Percentiles rank a stretch among this genome's conserved stretches.
Evolutionary conservation across 106 monocot genomes (phyloP).

Genomic region (Phalaenopsis aphrodite): DNA sequence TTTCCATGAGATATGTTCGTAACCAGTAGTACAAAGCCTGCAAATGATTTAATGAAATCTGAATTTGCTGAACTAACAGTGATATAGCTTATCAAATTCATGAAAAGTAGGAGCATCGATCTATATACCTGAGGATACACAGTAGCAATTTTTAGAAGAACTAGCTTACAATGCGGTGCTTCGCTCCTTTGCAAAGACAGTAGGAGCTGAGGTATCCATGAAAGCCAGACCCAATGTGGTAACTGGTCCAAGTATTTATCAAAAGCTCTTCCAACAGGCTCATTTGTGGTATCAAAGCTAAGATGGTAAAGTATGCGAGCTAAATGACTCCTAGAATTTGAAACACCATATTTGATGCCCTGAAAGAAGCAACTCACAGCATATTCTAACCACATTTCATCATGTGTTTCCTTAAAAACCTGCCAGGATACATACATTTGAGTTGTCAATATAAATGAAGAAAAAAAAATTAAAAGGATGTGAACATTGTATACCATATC

Average conservation of each 20-base stretch:
- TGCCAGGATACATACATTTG: constrained; percentile 16
- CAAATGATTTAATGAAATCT: constrained; percentile 6
- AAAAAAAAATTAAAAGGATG: background rate
- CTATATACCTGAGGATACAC: constrained; percentile 78
- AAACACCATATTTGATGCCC: constrained; percentile 90
- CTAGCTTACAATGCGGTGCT: constrained; percentile 83
- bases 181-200: constrained; percentile 94
- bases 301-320: constrained; percentile 96
- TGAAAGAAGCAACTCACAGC: constrained; percentile 96
- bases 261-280: constrained; percentile 82
- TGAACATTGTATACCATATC: constrained; percentile 61
- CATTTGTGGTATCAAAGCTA: constrained; percentile 88
- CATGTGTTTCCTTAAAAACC: constrained; percentile 89
- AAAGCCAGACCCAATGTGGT: constrained; percentile 99
- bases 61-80: background rate
- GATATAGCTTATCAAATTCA: background rate
- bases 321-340: constrained; percentile 89
- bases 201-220: constrained; percentile 95
- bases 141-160: constrained; percentile 80
- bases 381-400: constrained; percentile 93
- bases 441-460: background rate
- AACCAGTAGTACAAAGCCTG: constrained; percentile 99
- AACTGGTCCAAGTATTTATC: constrained; percentile 94
- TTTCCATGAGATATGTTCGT: constrained; percentile 97
- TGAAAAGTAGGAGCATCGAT: background rate